phyloP scores from a whole-genome alignment of 345 rosid species.

The Trapa incisa region DNA sequence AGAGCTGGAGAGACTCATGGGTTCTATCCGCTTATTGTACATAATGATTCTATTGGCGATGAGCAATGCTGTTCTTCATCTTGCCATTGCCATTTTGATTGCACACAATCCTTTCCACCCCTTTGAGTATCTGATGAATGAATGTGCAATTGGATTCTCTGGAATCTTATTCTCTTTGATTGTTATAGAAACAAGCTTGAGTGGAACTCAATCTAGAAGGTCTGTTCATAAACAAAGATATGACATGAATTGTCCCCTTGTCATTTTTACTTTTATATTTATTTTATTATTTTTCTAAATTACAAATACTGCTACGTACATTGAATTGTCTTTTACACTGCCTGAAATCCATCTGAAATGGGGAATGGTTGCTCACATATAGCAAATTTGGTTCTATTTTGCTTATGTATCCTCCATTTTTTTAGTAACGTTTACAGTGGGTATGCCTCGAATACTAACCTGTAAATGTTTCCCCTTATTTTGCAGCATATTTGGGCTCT shows the following conservation, averaged over 20 bases:
- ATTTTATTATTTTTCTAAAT: neutral
- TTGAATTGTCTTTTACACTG: neutral
- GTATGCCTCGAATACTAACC: neutral
- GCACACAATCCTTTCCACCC: slow-evolving; percentile 48
- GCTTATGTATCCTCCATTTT: neutral
- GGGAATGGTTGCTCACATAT: neutral
- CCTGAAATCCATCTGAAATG: neutral
- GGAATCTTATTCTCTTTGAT: slow-evolving; percentile 88
- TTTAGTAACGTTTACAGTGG: neutral
- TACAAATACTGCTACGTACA: too few relatives aligned
- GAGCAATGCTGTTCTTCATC: slow-evolving; percentile 71
- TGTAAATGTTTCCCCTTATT: slow-evolving; percentile 10
- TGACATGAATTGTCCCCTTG: neutral
- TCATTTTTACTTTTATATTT: neutral
- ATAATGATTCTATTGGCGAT: slow-evolving; percentile 63
- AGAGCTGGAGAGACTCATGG: slow-evolving; percentile 94
- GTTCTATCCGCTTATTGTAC: slow-evolving; percentile 75
- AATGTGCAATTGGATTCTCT: slow-evolving; percentile 89
- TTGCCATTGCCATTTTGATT: slow-evolving; percentile 51
- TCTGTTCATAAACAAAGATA: slow-evolving; percentile 12
- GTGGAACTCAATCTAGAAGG: slow-evolving; percentile 88
- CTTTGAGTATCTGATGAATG: slow-evolving; percentile 38
- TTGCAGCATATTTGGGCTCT: slow-evolving; percentile 94
- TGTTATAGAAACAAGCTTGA: slow-evolving; percentile 86
- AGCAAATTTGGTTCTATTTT: neutral